Evolutionary conservation across 768 basidiomycete genomes (phyloP), one percentile per base, ranked within the genome.

Genomic region (Polyporus arcularius): DNA sequence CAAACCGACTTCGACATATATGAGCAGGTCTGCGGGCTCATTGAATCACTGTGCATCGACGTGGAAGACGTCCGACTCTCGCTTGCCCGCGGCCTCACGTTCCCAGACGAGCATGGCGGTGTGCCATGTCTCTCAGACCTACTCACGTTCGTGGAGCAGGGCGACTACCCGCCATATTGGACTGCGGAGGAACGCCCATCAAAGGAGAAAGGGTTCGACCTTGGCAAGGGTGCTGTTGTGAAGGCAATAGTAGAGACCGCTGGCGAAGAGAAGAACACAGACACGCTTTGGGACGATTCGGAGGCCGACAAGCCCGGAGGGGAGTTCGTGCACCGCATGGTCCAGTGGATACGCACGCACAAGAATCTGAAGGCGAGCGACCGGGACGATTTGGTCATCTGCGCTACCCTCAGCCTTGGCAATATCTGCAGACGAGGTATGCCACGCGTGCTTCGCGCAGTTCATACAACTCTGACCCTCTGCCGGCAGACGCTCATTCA

Each of bases 171-270:
- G 2, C 77, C 82, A 4, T 77, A 83, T 28, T 94, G 92, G 92
- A 71, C 74, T 21, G 68, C 69, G 11, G 71, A 75, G 28, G 86
- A 90, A 58, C 77, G 77, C 60, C 78, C 80, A 60, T 75, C 78
- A 50, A 87, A 84, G 73, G 85, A 90, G 71, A 89, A 89, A 70
- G 80, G 82, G 2, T 89, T 96, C 63, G 85, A 87, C 65, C 82
- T 87, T 31, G 92, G 92, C 75, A 96, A 95, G 74, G 89, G 88
- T 4, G 92, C 91, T 0, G 77, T 94, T 9, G 87, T 94, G 72
- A 93, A 94, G 67, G 84, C 89, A 3, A 83, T 95, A 15, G 92
- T 96, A 31, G 93, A 94, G 68, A 85, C 90, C 42, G 85, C 91
- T 9, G 92, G 92, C 41, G 90, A 93, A 70, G 89, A 90, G 63